These are phyloP conservation scores for Boletus subparvulus DNA, from an alignment of 768 basidiomycete genomes.

Conservation along the genomic window DNA sequence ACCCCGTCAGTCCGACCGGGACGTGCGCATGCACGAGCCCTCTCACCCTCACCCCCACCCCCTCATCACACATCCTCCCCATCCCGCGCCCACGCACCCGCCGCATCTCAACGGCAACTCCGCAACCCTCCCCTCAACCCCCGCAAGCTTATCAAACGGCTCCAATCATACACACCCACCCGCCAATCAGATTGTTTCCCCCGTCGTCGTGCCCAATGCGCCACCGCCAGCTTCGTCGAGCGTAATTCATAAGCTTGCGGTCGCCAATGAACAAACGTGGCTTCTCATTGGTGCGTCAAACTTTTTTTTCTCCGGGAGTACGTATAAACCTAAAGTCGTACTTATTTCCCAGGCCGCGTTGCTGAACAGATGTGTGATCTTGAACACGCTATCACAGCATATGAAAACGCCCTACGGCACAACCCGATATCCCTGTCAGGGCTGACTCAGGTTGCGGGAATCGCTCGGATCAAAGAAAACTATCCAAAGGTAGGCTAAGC, in stretches of 20 bases:
- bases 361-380: slow-evolving; percentile 95
- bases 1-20: slow-evolving; percentile 58
- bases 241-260: slow-evolving; percentile 74
- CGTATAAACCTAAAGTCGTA: slow-evolving; percentile 16
- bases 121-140: slow-evolving; percentile 43
- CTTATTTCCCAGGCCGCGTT: slow-evolving; percentile 68
- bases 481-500: slow-evolving; percentile 76
- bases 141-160: slow-evolving; percentile 45
- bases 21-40: slow-evolving; percentile 64
- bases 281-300: slow-evolving; percentile 71
- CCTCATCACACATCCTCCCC: slow-evolving; percentile 43
- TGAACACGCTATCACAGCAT: slow-evolving; percentile 88
- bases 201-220: slow-evolving; percentile 42
- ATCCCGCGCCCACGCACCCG: slow-evolving; percentile 33
- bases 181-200: slow-evolving; percentile 42
- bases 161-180: slow-evolving; percentile 38
- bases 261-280: slow-evolving; percentile 95
- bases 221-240: slow-evolving; percentile 30
- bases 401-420: slow-evolving; percentile 94
- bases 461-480: slow-evolving; percentile 96
- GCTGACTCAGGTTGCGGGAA: slow-evolving; percentile 91
- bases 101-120: slow-evolving; percentile 55
- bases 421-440: slow-evolving; percentile 89
- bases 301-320: background rate
- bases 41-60: slow-evolving; percentile 42